Percentiles rank a stretch among this genome's conserved stretches.
These are phyloP conservation scores for Yamadazyma nakazawae DNA, from an alignment of 805 yeast species.

Conservation along the genomic window DNA sequence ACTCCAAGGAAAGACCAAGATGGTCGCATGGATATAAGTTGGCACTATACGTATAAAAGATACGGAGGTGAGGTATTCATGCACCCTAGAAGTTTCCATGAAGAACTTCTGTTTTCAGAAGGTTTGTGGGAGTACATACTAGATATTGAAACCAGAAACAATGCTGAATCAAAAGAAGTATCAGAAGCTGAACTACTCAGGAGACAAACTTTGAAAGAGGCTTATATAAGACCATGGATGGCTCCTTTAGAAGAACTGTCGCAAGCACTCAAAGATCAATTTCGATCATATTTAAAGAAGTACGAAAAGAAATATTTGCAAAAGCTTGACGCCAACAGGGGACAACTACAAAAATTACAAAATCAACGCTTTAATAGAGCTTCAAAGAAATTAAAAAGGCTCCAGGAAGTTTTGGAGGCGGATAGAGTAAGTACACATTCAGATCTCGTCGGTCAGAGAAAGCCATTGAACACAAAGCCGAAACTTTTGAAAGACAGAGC, in stretches of 20 bases:
- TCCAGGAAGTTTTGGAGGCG: slow-evolving; percentile 15
- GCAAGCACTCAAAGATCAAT: slow-evolving; percentile 11
- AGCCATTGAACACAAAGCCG: neutral
- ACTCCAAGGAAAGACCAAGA: slow-evolving; percentile 18
- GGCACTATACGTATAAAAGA: slow-evolving; percentile 6
- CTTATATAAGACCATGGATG: slow-evolving; percentile 10
- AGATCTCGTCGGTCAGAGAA: slow-evolving; percentile 21
- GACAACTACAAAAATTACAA: slow-evolving; percentile 15
- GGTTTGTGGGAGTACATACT: slow-evolving; percentile 31
- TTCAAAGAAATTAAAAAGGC: slow-evolving; percentile 11
- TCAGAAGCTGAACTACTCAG: neutral
- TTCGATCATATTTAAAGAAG: slow-evolving; percentile 13
- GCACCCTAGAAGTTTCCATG: slow-evolving; percentile 27
- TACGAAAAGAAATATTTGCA: slow-evolving; percentile 12
- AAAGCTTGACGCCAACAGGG: slow-evolving; percentile 12
- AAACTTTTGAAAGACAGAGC: slow-evolving; percentile 9
- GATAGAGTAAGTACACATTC: slow-evolving; percentile 32
- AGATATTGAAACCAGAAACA: slow-evolving; percentile 7
- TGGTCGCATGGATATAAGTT: slow-evolving; percentile 28
- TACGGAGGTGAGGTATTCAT: slow-evolving; percentile 14
- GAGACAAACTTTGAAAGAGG: neutral
- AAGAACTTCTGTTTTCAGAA: slow-evolving; percentile 25
- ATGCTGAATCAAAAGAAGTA: neutral
- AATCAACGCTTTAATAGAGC: slow-evolving; percentile 15
- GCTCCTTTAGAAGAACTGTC: slow-evolving; percentile 10